Percentiles rank a stretch among this genome's conserved stretches.
Evolutionary conservation across 371 early-diverging fungal species (phyloP).

Genomic region (Mortierella sp.): DNA sequence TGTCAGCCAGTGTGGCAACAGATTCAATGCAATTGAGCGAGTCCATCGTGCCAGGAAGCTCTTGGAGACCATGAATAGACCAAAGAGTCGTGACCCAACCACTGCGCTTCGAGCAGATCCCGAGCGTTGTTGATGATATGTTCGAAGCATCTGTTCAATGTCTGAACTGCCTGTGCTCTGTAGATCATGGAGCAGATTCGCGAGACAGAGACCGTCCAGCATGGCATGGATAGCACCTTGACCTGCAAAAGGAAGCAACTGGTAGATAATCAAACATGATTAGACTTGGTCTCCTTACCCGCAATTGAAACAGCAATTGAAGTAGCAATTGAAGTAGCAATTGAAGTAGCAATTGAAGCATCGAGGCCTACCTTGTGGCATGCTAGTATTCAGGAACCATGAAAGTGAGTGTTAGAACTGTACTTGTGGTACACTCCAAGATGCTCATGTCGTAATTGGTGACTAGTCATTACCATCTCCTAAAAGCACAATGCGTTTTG

Average conservation of each 20-base stretch:
- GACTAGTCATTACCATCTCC: conserved; percentile 42
- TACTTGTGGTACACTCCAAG: too few relatives aligned
- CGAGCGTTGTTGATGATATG: conserved; percentile 17
- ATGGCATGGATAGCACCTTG: conserved; percentile 44
- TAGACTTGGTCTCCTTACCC: too few relatives aligned
- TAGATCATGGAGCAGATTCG: conserved; percentile 26
- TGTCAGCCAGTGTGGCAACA: conserved; percentile 18
- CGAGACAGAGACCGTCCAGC: conserved; percentile 34
- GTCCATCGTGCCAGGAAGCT: conserved; percentile 10
- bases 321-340: neutral
- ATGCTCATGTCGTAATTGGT: too few relatives aligned
- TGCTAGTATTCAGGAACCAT: neutral
- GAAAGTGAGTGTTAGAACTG: neutral
- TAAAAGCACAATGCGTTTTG: conserved; percentile 31
- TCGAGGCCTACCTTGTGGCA: conserved; percentile 14
- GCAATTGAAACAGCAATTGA: too few relatives aligned
- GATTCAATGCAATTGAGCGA: conserved; percentile 14
- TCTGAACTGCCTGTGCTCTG: conserved; percentile 7
- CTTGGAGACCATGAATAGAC: conserved; percentile 17
- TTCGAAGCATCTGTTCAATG: conserved; percentile 15
- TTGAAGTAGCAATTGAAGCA: neutral
- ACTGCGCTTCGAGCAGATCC: conserved; percentile 18
- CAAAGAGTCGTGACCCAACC: conserved; percentile 31
- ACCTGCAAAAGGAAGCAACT: conserved; percentile 47
- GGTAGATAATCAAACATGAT: neutral